Evolutionary conservation across 2,329 filamentous ascomycete genomes (phyloP), one percentile per base, ranked within the genome.

Genomic region (Tolypocladium tundrense): DNA sequence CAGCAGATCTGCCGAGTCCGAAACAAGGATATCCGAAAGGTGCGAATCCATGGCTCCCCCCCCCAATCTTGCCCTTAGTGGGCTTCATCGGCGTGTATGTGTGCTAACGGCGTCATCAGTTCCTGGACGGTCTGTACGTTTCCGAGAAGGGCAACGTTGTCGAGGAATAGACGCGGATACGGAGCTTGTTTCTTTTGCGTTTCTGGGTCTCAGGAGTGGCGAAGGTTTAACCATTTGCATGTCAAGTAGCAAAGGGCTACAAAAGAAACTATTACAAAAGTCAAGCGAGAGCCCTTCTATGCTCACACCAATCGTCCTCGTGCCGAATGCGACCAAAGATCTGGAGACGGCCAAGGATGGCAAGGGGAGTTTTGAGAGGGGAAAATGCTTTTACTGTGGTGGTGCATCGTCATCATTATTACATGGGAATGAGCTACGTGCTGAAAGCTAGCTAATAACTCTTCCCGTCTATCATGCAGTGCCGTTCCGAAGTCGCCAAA

Each of bases 21-120:
- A 79, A 99, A 99, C 90, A 99, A 99, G 91, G 94, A 99, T 96
- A 99, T 99, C 84, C 91, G 95, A 83, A 97, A 97, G 89, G 88
- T 91, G 74, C 68, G 79, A 41, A 41, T 6, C 13, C 10, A 37
- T 5, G 42, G 42, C 48, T 39, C 43, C 14, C 53, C 31, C 31
- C 43, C 14, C 53, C 31, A 19, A 37, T 4, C 10, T 13, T 21
- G 48, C 48, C 13, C 48, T 13, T 13, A 8, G 3, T 33, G 16
- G 24, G 45, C 45, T 33, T n/a, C 16, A 2, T 10, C 33, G 48
- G 48, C 16, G 6, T 37, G 48, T 19, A n/a, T 8, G 35, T 56
- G 57, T 58, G 60, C 64, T 70, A 63, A 66, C 67, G 63, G 58
- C 55, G 56, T 37, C 27, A 33, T 31, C 71, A 95, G 90, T 99